Base-by-base conservation (phyloP, 371 early-diverging fungal species). In the Rhizopus microsporus region DNA sequence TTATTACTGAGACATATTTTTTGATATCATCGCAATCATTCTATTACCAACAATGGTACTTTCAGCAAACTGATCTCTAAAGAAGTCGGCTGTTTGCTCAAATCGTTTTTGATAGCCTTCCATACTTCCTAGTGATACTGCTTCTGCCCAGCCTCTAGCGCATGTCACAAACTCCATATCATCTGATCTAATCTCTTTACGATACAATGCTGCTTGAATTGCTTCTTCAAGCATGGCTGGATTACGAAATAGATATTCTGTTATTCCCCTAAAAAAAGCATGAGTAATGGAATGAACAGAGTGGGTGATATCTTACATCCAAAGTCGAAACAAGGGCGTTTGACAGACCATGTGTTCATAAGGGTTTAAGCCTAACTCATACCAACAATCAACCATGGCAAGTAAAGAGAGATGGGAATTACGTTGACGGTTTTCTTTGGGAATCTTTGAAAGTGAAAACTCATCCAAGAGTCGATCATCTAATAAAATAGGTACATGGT, bases 341-440 rank as follows among this genome's bases (percentile, higher is more conserved):
- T 95, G 94, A 56, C 96, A 95, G 4, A 96, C 90, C 71, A 98
- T 83, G 67, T 94, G 94, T 43, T 93, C 90, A 68, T 96, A 98
- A 9, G 98, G 97, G 55, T 92, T 88, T 71, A 94, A 85, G 17
- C 74, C 68, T 60, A 94, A 78, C 13, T 75, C 73, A 69, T 91
- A 77, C 98, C 98, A 97, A 59, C 95, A 95, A 60, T 96, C 98
- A 3, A 88, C 97, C 74, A 96, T 95, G 31, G 95, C 91, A 47
- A 96, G 69, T 45, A 96, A 65, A 1, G 97, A 97, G 38, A 96
- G 69, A 61, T 97, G 97, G 0, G 95, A 95, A 67, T 96, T 96
- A 15, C 93, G 93, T 52, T 72, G 77, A 42, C 91, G 82, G 60
- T 83, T 67, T 7, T 84, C 84, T 63, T 83, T 87, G 0, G 94